Evolutionary conservation across 164 flowering plant genomes (phyloP).

Genomic region (Warburgia ugandensis): DNA sequence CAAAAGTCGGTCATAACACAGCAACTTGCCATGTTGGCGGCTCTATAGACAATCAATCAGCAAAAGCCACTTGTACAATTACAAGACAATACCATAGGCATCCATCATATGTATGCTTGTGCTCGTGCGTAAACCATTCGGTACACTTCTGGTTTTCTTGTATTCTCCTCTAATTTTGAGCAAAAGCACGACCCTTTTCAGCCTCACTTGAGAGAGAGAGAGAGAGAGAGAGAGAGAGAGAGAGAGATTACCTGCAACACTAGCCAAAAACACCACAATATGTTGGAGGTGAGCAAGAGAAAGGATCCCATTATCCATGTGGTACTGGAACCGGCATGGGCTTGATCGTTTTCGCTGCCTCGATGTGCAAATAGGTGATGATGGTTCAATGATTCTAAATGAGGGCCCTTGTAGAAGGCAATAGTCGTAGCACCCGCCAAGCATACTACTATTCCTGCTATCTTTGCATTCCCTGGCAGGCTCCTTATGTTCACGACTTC

Average conservation of each 20-base stretch:
- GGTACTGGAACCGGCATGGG: conserved; percentile 12
- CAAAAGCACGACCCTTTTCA: too few relatives aligned
- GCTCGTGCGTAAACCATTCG: too few relatives aligned
- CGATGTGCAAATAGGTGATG: conserved; percentile 19
- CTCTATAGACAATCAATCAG: too few relatives aligned
- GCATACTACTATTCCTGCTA: conserved; percentile 45
- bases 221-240: neutral
- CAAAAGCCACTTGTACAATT: too few relatives aligned
- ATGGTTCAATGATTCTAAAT: conserved; percentile 21
- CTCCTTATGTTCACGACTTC: conserved; percentile 48
- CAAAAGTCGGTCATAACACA: too few relatives aligned
- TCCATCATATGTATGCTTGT: too few relatives aligned
- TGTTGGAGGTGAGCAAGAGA: conserved; percentile 45
- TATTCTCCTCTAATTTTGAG: too few relatives aligned
- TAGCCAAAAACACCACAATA: conserved; percentile 57
- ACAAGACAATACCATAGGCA: too few relatives aligned
- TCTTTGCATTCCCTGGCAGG: conserved; percentile 42
- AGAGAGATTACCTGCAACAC: conserved; percentile 51
- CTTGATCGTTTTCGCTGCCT: neutral
- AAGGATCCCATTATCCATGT: conserved; percentile 67
- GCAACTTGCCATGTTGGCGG: too few relatives aligned
- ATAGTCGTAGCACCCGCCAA: conserved; percentile 47
- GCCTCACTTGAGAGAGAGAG: too few relatives aligned
- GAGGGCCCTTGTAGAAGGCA: conserved; percentile 66
- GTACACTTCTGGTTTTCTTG: too few relatives aligned